Base-by-base conservation (phyloP, 2,329 filamentous ascomycete species). In the Exophiala alcalophila region DNA sequence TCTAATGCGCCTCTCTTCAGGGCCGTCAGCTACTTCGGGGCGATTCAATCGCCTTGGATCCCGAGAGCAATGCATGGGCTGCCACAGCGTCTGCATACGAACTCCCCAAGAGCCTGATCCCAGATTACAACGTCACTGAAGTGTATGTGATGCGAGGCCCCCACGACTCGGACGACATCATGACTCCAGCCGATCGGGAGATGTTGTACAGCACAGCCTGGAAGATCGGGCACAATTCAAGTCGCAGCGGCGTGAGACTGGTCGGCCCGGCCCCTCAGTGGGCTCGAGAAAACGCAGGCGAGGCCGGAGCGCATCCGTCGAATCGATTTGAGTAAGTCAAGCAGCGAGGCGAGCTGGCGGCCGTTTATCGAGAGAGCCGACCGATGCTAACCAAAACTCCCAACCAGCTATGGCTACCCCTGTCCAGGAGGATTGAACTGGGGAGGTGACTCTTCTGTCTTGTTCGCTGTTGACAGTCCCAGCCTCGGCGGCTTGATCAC, bases 401-500 rank as follows among this genome's bases (percentile, higher is more conserved):
- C n/a, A n/a, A n/a, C n/a, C n/a, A n/a, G 77, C 47, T 78, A 80
- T 50, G 77, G 77, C 2, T 83, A 81, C 55, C 73, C 74, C 1
- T n/a, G n/a, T n/a, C 57, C 76, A 2, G 77, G 77, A 0, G 70
- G 71, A 0, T 53, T 81, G 18, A 81, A 80, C 49, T 82, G 73
- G 71, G 79, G 76, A 1, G 78, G 78, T 4, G 77, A 81, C 44
- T 73, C 76, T 23, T 70, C 76, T 2, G 74, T 73, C 11, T 72
- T 82, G 11, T 78, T 82, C 32, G 69, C 76, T 0, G 65, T 73
- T 3, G 78, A 81, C 53, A 70, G 69, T 34, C 78, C 78, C 0
- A 76, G 79, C 50, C 71, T 81, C 44, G 78, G 78, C 5, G 78
- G 78, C 0, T 80, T 82, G 46, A 66, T 78, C 0, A 75, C 69